Evolutionary conservation across 2,329 filamentous ascomycete species (phyloP).

Genomic region (Fusarium praegraminearum): DNA sequence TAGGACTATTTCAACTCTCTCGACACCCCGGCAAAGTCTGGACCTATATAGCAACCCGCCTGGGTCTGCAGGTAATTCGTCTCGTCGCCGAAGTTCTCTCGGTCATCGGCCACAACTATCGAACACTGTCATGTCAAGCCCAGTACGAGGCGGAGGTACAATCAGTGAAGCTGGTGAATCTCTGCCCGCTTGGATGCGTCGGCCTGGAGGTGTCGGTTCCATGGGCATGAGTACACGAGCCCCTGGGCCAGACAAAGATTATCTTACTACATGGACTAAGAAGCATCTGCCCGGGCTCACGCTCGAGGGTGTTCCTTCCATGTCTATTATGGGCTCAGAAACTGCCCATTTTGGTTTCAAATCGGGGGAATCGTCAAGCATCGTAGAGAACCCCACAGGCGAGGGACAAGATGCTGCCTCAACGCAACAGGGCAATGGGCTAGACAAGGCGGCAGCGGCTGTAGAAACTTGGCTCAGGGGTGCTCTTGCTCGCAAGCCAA

Average conservation of each 20-base stretch:
- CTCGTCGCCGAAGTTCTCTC: constrained; percentile 59
- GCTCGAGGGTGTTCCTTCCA: constrained; percentile 74
- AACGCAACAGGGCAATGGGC: constrained; percentile 62
- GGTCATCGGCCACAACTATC: constrained; percentile 52
- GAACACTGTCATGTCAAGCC: constrained; percentile 52
- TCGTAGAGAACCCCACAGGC: constrained; percentile 66
- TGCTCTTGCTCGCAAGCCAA: constrained; percentile 74
- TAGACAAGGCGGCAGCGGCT: constrained; percentile 87
- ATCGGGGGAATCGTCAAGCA: constrained; percentile 52
- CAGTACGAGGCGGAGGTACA: constrained; percentile 49
- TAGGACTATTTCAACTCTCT: constrained; percentile 71
- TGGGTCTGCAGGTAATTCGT: constrained; percentile 52
- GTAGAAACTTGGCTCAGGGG: constrained; percentile 93
- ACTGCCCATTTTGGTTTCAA: constrained; percentile 68
- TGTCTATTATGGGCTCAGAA: constrained; percentile 73
- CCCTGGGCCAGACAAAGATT: constrained; percentile 86
- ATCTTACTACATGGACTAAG: constrained; percentile 84
- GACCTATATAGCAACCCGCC: constrained; percentile 65
- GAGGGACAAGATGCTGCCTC: constrained; percentile 59
- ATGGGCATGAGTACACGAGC: constrained; percentile 76
- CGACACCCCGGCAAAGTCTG: constrained; percentile 75
- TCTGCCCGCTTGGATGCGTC: constrained; percentile 74
- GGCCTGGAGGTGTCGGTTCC: constrained; percentile 89
- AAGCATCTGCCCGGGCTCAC: constrained; percentile 85
- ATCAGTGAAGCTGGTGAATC: constrained; percentile 56